Conservation (phyloP, 495 filamentous ascomycete species). For the Letharia columbiana region DNA sequence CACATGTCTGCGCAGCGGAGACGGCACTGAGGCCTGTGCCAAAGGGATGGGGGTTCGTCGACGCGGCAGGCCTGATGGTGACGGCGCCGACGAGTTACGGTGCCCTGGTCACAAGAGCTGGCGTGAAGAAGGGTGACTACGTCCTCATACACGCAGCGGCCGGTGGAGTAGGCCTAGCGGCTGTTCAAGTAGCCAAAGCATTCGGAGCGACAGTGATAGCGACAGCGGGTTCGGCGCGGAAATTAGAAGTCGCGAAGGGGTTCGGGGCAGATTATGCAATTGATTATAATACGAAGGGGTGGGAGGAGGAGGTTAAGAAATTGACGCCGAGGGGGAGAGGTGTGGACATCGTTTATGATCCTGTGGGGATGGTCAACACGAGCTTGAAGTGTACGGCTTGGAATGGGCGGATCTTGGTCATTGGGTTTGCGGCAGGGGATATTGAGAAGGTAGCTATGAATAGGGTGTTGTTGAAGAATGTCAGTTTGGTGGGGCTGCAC, state of each 20-base stretch:
- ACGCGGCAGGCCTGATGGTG: constrained; percentile 83
- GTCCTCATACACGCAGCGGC: constrained; percentile 91
- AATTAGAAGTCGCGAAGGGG: constrained; percentile 63
- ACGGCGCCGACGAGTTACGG: constrained; percentile 89
- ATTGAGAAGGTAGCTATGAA: constrained; percentile 93
- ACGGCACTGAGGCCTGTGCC: constrained; percentile 63
- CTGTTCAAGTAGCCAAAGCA: constrained; percentile 89
- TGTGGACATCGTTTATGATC: constrained; percentile 86
- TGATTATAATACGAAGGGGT: constrained; percentile 56
- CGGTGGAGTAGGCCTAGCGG: constrained; percentile 83
- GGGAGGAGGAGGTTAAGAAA: constrained; percentile 71
- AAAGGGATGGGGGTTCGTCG: constrained; percentile 67
- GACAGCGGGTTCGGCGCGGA: constrained; percentile 68
- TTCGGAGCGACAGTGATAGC: constrained; percentile 84
- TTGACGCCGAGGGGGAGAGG: constrained; percentile 63
- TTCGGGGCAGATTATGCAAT: constrained; percentile 82
- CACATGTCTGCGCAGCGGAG: constrained; percentile 59
- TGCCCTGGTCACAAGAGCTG: constrained; percentile 67
- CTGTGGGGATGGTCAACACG: constrained; percentile 76
- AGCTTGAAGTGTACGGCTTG: constrained; percentile 71
- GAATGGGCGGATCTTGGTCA: constrained; percentile 79
- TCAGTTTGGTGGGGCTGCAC: constrained; percentile 79
- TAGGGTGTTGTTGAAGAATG: constrained; percentile 88
- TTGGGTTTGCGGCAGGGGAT: constrained; percentile 81
- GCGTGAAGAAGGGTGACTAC: constrained; percentile 68